Evolutionary conservation across 1,284 basidiomycete genomes (phyloP).

Genomic region (Irpex rosettiformis): DNA sequence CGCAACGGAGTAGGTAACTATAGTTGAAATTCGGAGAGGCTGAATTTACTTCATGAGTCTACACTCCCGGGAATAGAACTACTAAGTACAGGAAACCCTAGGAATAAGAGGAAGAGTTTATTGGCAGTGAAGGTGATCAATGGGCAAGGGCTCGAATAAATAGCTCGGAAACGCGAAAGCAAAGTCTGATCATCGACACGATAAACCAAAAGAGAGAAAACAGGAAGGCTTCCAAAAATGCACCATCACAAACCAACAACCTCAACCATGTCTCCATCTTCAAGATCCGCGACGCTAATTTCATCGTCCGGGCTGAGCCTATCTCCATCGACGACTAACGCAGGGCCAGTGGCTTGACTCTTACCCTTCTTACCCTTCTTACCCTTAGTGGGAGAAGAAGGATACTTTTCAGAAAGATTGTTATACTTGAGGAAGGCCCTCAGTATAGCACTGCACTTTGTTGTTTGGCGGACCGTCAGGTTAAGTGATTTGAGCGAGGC

Average conservation of each 20-base stretch:
- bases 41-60: no score
- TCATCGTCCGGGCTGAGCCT: constrained; percentile 50
- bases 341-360: constrained; percentile 36
- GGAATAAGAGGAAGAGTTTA: no score
- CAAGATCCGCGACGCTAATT: constrained; percentile 64
- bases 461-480: constrained; percentile 66
- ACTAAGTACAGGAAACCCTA: no score
- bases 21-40: no score
- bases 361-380: constrained; percentile 16
- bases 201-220: not conserved
- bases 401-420: constrained; percentile 52
- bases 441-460: constrained; percentile 70
- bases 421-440: constrained; percentile 66
- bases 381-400: constrained; percentile 17
- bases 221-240: not conserved
- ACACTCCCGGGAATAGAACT: no score
- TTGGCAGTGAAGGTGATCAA: no score
- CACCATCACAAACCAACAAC: constrained; percentile 59
- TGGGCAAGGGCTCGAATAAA: no score
- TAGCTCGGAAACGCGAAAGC: not conserved
- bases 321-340: constrained; percentile 65
- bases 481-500: constrained; percentile 49
- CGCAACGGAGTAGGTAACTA: no score
- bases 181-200: not conserved
- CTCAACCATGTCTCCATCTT: constrained; percentile 75